Evolutionary conservation across 306 rosid species (phyloP).

Genomic region (Arachis hypogaea): DNA sequence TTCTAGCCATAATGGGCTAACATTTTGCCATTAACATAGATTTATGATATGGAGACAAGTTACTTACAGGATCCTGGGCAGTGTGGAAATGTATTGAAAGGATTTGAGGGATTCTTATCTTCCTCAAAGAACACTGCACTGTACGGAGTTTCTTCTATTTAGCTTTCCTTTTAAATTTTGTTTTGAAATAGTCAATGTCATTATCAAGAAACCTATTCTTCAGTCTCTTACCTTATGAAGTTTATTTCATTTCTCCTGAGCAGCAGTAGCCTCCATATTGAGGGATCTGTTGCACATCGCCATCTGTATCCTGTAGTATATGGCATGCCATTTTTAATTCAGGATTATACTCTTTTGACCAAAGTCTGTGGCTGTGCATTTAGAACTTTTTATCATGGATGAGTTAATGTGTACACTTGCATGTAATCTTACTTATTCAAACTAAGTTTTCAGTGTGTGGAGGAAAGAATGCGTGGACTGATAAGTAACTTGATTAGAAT

Average conservation of each 20-base stretch:
- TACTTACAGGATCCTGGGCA: conserved; percentile 98
- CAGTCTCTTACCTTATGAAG: conserved; percentile 8
- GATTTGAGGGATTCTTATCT: conserved; percentile 95
- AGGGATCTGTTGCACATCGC: not conserved
- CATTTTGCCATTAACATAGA: conserved; percentile 51
- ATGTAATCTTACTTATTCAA: not conserved
- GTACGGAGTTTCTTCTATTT: conserved; percentile 56
- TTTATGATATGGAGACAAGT: conserved; percentile 96
- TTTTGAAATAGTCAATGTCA: not conserved
- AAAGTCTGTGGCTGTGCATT: not conserved
- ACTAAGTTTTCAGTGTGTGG: no score
- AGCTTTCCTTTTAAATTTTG: not conserved
- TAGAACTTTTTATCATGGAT: not conserved
- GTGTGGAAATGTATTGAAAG: conserved; percentile 97
- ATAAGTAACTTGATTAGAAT: no score
- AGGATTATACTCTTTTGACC: conserved; percentile 3
- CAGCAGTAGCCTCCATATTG: not conserved
- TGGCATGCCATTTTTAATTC: conserved; percentile 15
- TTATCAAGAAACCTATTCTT: conserved; percentile 13
- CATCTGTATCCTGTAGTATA: conserved; percentile 31
- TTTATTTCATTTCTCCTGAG: conserved; percentile 20
- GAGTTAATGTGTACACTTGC: conserved; percentile 7
- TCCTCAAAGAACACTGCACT: conserved; percentile 92
- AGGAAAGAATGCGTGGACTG: no score
- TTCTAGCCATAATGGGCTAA: conserved; percentile 13